Percentiles rank a stretch among this genome's conserved stretches.
Conservation (phyloP, 176 grass and related monocot species). For the Paspalum vaginatum region DNA sequence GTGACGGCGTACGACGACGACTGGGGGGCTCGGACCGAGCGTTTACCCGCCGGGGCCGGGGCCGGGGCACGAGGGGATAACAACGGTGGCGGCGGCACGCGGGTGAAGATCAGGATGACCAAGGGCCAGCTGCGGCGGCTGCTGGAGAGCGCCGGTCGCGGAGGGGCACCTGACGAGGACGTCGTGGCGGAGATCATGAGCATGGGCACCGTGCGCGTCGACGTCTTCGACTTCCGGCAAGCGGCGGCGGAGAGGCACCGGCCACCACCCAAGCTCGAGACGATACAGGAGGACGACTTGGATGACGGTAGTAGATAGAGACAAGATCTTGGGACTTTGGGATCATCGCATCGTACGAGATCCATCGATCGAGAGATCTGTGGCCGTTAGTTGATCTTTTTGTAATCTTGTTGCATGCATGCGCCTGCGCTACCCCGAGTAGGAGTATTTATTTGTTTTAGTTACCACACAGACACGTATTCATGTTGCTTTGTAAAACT, state of each 20-base stretch:
- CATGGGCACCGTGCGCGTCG: conserved; percentile 34
- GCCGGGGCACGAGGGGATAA: not conserved
- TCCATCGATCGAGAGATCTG: not conserved
- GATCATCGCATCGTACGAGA: not conserved
- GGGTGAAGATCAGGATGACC: conserved; percentile 40
- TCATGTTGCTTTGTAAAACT: too few species aligned
- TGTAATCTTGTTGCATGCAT: not conserved
- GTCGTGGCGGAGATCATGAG: conserved; percentile 38
- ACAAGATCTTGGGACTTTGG: too few species aligned
- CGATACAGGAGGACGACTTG: conserved; percentile 22
- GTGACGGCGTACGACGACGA: conserved; percentile 26
- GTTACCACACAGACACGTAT: too few species aligned
- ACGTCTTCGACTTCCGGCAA: not conserved
- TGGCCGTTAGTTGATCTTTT: not conserved
- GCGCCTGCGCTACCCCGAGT: too few species aligned
- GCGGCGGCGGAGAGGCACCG: not conserved
- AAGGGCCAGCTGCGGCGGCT: conserved; percentile 40
- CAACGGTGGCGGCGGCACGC: not conserved
- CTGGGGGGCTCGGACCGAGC: not conserved
- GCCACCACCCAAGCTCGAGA: conserved; percentile 20
- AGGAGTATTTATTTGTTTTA: too few species aligned
- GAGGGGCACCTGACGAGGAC: conserved; percentile 9
- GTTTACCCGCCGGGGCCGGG: not conserved
- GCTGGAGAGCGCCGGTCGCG: conserved; percentile 10
- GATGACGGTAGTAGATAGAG: not conserved